Conservation (phyloP, 2,329 filamentous ascomycete species). For the Stachybotrys echinatus region DNA sequence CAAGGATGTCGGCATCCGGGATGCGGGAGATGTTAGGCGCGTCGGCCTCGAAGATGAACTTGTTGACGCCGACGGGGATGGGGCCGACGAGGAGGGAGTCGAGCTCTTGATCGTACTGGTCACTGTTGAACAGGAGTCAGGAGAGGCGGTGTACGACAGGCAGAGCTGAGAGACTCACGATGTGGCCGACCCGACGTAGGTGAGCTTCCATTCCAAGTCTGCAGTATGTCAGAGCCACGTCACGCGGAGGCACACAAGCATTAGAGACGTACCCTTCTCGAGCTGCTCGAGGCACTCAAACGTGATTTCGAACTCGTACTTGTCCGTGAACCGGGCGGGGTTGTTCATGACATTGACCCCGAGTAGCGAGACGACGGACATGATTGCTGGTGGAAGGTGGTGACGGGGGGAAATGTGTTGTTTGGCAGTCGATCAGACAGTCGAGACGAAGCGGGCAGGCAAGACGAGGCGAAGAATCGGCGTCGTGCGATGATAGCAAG, state of each 20-base stretch:
- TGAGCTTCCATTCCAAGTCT: constrained; percentile 99
- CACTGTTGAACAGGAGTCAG: constrained; percentile 43
- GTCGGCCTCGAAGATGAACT: constrained; percentile 96
- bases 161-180: constrained; percentile 56
- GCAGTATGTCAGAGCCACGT: constrained; percentile 12
- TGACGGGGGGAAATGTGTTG: constrained; percentile 1
- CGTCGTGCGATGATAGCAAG: no score
- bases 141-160: constrained; percentile 9
- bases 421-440: neutral
- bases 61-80: constrained; percentile 97
- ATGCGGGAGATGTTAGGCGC: constrained; percentile 86
- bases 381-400: constrained; percentile 9
- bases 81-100: constrained; percentile 94
- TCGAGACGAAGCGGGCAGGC: neutral
- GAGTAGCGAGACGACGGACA: neutral
- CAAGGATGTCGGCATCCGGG: constrained; percentile 89
- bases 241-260: constrained; percentile 1
- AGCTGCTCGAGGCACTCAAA: constrained; percentile 95
- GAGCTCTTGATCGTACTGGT: constrained; percentile 97
- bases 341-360: constrained; percentile 77
- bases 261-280: constrained; percentile 67
- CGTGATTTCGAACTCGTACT: constrained; percentile 97
- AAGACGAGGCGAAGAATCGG: neutral
- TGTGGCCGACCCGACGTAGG: constrained; percentile 96
- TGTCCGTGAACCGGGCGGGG: constrained; percentile 85